phyloP scores from a whole-genome alignment of 2,329 filamentous ascomycete genomes.

The Clathrospora elynae region DNA sequence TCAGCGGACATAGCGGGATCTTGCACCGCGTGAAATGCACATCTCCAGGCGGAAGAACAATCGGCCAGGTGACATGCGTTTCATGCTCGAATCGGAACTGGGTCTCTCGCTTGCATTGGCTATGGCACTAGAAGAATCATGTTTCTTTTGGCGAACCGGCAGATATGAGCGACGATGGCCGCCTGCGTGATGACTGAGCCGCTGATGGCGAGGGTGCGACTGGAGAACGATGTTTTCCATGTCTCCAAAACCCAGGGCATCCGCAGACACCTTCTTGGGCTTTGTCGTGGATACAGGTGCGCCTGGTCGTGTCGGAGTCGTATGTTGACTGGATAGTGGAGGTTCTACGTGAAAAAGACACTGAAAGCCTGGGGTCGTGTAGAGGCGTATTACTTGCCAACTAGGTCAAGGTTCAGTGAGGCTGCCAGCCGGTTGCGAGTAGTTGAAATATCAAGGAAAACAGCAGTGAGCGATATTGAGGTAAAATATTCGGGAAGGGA shows the following conservation, averaged over 20 bases:
- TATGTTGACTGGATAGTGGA: constrained; percentile 2
- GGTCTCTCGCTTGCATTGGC: constrained; percentile 17
- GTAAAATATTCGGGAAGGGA: no score
- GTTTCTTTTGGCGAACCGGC: constrained; percentile 25
- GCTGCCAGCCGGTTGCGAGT: no score
- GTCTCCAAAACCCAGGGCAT: constrained; percentile 32
- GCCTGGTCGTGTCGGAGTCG: background rate
- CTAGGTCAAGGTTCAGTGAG: no score
- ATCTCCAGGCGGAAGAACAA: constrained; percentile 22
- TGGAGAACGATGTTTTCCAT: background rate
- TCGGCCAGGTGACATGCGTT: constrained; percentile 28
- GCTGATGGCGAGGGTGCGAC: no score
- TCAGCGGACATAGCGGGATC: constrained; percentile 28
- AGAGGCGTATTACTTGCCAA: no score
- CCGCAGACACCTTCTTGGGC: constrained; percentile 33
- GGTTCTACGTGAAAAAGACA: background rate
- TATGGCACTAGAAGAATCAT: constrained; percentile 40
- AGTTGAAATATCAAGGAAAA: no score
- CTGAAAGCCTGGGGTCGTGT: no score
- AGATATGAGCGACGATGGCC: constrained; percentile 4
- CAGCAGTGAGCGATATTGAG: no score
- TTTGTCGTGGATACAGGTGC: constrained; percentile 14
- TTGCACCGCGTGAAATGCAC: constrained; percentile 24
- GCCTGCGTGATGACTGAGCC: no score
- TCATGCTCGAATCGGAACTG: constrained; percentile 22